Evolutionary conservation across 208 protist genomes (phyloP).

Genomic region (Acanthamoeba culbertsoni): DNA sequence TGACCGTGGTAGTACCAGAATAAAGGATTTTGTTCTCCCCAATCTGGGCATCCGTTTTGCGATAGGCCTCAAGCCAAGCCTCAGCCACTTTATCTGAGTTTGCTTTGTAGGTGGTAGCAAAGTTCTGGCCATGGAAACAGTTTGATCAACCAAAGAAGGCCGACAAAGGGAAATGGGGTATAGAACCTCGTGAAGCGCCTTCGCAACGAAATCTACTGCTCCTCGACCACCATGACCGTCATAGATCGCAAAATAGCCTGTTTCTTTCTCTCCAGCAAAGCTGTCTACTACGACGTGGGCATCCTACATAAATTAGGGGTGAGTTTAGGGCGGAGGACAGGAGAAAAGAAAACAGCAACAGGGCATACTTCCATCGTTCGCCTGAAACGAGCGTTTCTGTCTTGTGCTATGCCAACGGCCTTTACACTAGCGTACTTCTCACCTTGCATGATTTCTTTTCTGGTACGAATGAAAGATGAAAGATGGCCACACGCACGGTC

Average conservation of each 20-base stretch:
- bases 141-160: no score
- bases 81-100: background rate
- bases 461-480: background rate
- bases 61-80: slow-evolving; percentile 5
- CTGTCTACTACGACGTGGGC: slow-evolving; percentile 73
- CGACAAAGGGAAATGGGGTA: background rate
- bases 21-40: slow-evolving; percentile 50
- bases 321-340: background rate
- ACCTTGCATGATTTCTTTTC: background rate
- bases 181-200: background rate
- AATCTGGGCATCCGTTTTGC: slow-evolving; percentile 22
- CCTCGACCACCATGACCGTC: slow-evolving; percentile 72
- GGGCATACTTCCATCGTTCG: slow-evolving; percentile 71
- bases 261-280: slow-evolving; percentile 59
- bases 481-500: background rate
- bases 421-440: slow-evolving; percentile 64
- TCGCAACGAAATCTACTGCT: slow-evolving; percentile 54
- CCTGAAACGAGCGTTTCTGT: slow-evolving; percentile 73
- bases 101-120: background rate
- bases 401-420: slow-evolving; percentile 63
- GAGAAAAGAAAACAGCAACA: slow-evolving; percentile 28
- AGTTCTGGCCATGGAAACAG: no score
- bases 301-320: slow-evolving; percentile 59
- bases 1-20: slow-evolving; percentile 50
- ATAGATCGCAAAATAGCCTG: slow-evolving; percentile 77